Conservation (phyloP, 2,329 filamentous ascomycete genomes). For the Phialophora macrospora region DNA sequence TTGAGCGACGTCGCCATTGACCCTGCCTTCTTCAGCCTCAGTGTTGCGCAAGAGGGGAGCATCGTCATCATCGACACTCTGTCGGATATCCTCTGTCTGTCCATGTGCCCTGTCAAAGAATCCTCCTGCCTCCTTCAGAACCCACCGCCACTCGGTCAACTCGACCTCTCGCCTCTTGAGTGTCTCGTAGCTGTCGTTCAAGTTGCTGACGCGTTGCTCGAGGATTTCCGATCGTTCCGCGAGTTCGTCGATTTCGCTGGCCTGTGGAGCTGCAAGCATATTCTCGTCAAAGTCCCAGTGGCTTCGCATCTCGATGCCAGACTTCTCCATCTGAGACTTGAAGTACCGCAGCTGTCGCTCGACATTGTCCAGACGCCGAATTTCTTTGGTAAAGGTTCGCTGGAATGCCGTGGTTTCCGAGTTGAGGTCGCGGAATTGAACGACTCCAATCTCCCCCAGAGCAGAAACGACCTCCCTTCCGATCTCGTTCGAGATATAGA, state of each 20-base stretch:
- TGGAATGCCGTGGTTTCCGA: conserved; percentile 92
- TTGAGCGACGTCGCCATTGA: conserved; percentile 66
- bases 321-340: conserved; percentile 92
- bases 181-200: conserved; percentile 98
- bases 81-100: conserved; percentile 93
- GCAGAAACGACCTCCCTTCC: conserved; percentile 96
- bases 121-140: conserved; percentile 90
- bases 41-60: conserved; percentile 91
- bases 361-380: conserved; percentile 95
- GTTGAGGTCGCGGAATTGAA: conserved; percentile 98
- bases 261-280: conserved; percentile 82
- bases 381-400: conserved; percentile 95
- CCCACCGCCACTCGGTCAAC: conserved; percentile 97
- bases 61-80: conserved; percentile 87
- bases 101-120: conserved; percentile 95
- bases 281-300: conserved; percentile 84
- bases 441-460: conserved; percentile 90
- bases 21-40: conserved; percentile 72
- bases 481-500: conserved; percentile 99
- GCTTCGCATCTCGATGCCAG: conserved; percentile 80
- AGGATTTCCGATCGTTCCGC: conserved; percentile 89
- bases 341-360: conserved; percentile 98
- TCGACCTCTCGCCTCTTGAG: conserved; percentile 97
- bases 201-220: conserved; percentile 84
- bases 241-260: conserved; percentile 94